Evolutionary conservation across 352 stramenopile species (phyloP), one percentile per base, ranked within the genome.

Genomic region (Phytophthora uliginosa): DNA sequence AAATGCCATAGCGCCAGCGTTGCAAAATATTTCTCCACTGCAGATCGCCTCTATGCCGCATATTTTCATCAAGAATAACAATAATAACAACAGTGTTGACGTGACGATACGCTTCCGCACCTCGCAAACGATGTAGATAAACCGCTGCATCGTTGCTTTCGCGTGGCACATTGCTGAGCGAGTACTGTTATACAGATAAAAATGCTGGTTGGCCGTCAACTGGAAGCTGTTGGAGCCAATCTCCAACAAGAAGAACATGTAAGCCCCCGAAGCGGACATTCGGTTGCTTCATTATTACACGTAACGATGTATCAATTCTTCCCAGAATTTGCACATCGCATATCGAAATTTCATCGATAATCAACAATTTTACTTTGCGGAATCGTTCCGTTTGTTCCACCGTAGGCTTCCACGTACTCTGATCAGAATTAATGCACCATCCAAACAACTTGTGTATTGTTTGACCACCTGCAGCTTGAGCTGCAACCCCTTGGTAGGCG

Each of bases 391-490:
- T 28, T 17, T 34, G 55, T 8, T 61, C n/a, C 7, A n/a, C 6
- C 7, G 22, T 63, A 24, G 57, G 57, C 7, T n/a, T 54, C 57
- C 57, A 55, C 9, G 45, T 45, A 15, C 40, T 63, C 28, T 31
- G 22, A 18, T 63, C 18, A 54, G 17, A 8, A 42, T 63, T 54
- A 26, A 63, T 40, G 22, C 26, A 13, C 57, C 57, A 63, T 4
- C 57, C 57, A 54, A 63, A 63, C 5, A 52, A n/a, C 20, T 51
- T 61, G 36, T 61, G 55, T 36, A 61, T 52, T 4, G 36, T 61
- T 61, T 61, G 13, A 17, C 36, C 36, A 42, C 36, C 36, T 17
- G 36, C 36, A 42, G 36, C 36, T 40, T 61, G 34, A 34, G 55
- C 34, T 4, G 34, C 55, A 51, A 51, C 33, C 7, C 55, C 34